Conservation (phyloP, 805 yeast genomes). For the Kodamaea restingae region DNA sequence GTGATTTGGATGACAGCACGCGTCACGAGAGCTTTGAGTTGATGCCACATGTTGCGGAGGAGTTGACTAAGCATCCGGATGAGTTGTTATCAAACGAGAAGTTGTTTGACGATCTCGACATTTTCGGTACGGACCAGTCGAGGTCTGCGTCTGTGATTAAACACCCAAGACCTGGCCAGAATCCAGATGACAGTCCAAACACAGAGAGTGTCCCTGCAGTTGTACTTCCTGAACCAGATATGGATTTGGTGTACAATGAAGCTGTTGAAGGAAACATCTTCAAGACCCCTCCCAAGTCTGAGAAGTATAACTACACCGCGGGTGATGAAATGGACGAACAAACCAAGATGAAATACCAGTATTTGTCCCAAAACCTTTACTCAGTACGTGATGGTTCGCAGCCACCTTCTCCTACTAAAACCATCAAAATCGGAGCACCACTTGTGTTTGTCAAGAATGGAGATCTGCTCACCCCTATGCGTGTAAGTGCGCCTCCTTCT, state of each 20-base stretch:
- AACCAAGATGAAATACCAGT: slow-evolving; percentile 11
- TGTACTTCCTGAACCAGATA: slow-evolving; percentile 33
- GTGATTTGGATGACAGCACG: slow-evolving; percentile 17
- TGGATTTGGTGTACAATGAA: slow-evolving; percentile 15
- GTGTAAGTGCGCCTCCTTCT: slow-evolving; percentile 1
- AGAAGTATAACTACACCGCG: background rate
- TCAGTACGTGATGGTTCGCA: slow-evolving; percentile 5
- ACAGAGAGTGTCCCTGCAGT: background rate
- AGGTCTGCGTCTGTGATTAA: slow-evolving; percentile 12
- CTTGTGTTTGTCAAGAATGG: slow-evolving; percentile 30
- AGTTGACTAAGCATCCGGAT: slow-evolving; percentile 26
- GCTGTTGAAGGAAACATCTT: slow-evolving; percentile 14
- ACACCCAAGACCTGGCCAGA: background rate
- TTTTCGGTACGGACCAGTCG: slow-evolving; percentile 11
- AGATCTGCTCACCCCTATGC: slow-evolving; percentile 9
- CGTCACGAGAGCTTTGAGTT: slow-evolving; percentile 6
- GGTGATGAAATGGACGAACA: slow-evolving; percentile 10
- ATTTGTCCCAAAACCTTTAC: slow-evolving; percentile 11
- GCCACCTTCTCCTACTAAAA: slow-evolving; percentile 12
- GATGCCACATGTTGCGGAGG: slow-evolving; percentile 39
- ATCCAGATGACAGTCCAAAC: background rate
- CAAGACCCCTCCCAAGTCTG: slow-evolving; percentile 26
- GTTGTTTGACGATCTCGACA: slow-evolving; percentile 23
- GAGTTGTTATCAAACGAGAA: slow-evolving; percentile 29
- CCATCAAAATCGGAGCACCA: slow-evolving; percentile 27